Evolutionary conservation across 1,284 basidiomycete species (phyloP), one percentile per base, ranked within the genome.

Genomic region (Porodaedalea pini): DNA sequence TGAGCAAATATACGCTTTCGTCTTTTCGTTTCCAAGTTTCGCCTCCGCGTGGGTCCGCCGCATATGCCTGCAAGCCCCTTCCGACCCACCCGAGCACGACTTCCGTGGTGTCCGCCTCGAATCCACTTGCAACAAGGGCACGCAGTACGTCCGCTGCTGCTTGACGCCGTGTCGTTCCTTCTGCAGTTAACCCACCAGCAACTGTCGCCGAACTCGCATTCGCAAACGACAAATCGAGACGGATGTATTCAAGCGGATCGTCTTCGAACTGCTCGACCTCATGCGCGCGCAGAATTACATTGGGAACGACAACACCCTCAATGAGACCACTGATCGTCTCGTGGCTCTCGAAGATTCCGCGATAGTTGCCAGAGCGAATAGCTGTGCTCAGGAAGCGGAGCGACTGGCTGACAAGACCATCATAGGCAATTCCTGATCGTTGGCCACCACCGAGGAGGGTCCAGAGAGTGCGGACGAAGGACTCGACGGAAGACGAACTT

Each of bases 201-300:
- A 68, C 69, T 34, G 76, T 69, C 32, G 73, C 72, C 11, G 72
- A 66, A 19, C 80, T 75, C n/a, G 90, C 85, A 13, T 95, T 74
- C 2, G 86, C 75, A 29, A 69, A 67, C 51, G 76, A 74, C 17
- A 99, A 76, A 69, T 98, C 95, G 29, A 92, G 79, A 17, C 94
- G 86, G 63, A 99, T 92, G 70, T 92, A 99, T 69, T 98, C 96
- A 48, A 96, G 82, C 0, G 96, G 96, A 65, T 98, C 94, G 62
- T 99, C 96, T 71, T 98, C 94, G 67, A 99, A 98, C 71, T 95
- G 88, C 68, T 99, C 96, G 59, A 95, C 82, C 62, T 98, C 95
- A 62, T 94, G 88, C 54, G 91, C 88, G 61, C 95, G 80, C 34
- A 98, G 78, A 15, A 82, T 78, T 63, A 98, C 92, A 67, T 98